These are phyloP conservation scores for Neocucurbitaria cava DNA, from an alignment of 2,329 filamentous ascomycete species.

Conservation along the genomic window DNA sequence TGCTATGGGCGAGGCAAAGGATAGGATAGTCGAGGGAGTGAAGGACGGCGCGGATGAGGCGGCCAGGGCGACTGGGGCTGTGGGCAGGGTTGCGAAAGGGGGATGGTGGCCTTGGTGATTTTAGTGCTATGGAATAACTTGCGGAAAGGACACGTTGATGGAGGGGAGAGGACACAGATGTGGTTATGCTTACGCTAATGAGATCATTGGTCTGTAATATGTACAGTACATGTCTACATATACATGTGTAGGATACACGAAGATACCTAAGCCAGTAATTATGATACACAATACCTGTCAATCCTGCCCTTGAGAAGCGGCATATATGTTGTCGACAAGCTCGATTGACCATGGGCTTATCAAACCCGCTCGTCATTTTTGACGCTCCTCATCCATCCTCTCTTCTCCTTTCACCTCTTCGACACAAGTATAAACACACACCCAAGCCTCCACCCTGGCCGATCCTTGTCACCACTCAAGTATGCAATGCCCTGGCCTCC, in stretches of 20 bases:
- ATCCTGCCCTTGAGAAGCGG: neutral
- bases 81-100: conserved; percentile 20
- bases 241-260: neutral
- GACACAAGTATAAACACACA: too few relatives aligned
- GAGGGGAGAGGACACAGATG: neutral
- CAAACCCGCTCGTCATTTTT: neutral
- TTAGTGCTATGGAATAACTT: neutral
- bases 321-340: neutral
- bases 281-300: neutral
- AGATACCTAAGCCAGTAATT: neutral
- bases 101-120: conserved; percentile 37
- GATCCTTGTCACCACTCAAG: too few relatives aligned
- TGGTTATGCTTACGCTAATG: neutral
- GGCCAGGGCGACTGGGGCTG: conserved; percentile 17
- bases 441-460: too few relatives aligned
- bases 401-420: too few relatives aligned
- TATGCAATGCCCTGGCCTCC: too few relatives aligned
- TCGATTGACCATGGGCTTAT: neutral
- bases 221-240: neutral
- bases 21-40: conserved; percentile 17
- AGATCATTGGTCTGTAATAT: neutral
- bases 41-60: conserved; percentile 23
- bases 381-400: neutral
- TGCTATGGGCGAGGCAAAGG: conserved; percentile 6
- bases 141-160: neutral